Evolutionary conservation across 169 alveolate species (phyloP).

Genomic region (Eimeria tenella): DNA sequence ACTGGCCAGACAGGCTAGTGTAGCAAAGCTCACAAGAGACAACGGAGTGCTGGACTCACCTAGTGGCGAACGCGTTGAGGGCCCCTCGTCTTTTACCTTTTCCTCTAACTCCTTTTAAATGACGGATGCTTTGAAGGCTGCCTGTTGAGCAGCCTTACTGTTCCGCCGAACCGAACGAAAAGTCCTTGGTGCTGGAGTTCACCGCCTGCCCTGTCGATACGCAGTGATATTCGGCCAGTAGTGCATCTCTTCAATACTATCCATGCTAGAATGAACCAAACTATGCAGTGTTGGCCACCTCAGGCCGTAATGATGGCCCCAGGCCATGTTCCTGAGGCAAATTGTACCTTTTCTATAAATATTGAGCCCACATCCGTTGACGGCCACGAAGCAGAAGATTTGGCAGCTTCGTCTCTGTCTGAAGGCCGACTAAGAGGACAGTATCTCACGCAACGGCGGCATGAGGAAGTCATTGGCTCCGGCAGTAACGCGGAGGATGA

Average conservation of each 20-base stretch:
- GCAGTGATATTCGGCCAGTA: neutral
- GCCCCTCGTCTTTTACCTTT: neutral
- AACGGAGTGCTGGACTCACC: neutral
- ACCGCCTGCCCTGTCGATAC: neutral
- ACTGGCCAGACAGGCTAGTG: conserved; percentile 1
- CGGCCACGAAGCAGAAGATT: neutral
- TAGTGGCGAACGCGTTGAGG: neutral
- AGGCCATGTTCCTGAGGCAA: neutral
- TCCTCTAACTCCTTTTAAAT: neutral
- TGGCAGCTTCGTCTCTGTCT: neutral
- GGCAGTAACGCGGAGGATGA: neutral
- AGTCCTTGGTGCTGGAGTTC: neutral
- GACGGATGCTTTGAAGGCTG: too few relatives aligned
- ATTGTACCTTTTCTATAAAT: neutral
- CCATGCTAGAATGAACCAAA: neutral
- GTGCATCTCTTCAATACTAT: neutral
- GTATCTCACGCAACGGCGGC: neutral
- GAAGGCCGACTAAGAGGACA: neutral
- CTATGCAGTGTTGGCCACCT: neutral
- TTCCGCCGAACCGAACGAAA: neutral
- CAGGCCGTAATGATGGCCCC: neutral
- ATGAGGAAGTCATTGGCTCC: neutral
- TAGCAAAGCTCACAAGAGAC: neutral
- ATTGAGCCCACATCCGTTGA: conserved; percentile 9
- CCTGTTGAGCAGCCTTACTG: too few relatives aligned